phyloP scores from a whole-genome alignment of 495 filamentous ascomycete genomes.

The Xylaria longipes region DNA sequence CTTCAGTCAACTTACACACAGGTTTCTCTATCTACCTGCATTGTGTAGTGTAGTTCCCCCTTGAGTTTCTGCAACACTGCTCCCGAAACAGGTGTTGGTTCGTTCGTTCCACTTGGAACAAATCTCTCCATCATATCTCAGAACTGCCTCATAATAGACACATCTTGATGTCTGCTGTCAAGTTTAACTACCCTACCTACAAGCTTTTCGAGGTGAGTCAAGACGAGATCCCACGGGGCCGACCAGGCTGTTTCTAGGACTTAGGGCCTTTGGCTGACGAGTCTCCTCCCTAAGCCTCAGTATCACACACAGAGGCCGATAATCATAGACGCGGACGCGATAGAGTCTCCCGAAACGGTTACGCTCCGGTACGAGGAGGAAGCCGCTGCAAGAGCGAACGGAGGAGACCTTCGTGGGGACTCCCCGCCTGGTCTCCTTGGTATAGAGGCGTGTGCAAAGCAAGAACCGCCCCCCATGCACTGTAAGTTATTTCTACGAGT shows the following conservation, averaged over 20 bases:
- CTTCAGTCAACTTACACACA: conserved; percentile 11
- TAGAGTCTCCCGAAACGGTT: conserved; percentile 56
- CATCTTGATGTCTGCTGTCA: conserved; percentile 58
- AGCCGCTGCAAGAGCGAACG: conserved; percentile 52
- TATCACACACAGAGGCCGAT: conserved; percentile 56
- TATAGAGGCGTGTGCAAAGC: conserved; percentile 53
- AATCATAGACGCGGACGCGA: conserved; percentile 54
- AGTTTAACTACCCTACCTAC: conserved; percentile 55
- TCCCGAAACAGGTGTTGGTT: conserved; percentile 42
- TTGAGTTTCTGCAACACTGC: conserved; percentile 33
- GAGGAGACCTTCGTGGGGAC: conserved; percentile 55
- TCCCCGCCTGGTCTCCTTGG: conserved; percentile 59
- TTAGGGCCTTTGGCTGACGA: conserved; percentile 16
- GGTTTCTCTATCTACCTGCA: neutral
- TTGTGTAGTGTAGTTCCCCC: conserved; percentile 18
- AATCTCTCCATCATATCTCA: conserved; percentile 21
- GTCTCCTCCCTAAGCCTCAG: conserved; percentile 44
- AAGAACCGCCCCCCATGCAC: conserved; percentile 54
- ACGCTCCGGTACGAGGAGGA: conserved; percentile 56
- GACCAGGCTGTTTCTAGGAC: neutral
- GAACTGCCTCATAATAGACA: conserved; percentile 35
- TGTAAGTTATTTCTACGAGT: conserved; percentile 42
- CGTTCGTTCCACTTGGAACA: conserved; percentile 34
- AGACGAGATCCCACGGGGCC: neutral
- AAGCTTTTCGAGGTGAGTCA: conserved; percentile 59